phyloP scores from a whole-genome alignment of 805 yeast species.

The Saturnispora silvae region DNA sequence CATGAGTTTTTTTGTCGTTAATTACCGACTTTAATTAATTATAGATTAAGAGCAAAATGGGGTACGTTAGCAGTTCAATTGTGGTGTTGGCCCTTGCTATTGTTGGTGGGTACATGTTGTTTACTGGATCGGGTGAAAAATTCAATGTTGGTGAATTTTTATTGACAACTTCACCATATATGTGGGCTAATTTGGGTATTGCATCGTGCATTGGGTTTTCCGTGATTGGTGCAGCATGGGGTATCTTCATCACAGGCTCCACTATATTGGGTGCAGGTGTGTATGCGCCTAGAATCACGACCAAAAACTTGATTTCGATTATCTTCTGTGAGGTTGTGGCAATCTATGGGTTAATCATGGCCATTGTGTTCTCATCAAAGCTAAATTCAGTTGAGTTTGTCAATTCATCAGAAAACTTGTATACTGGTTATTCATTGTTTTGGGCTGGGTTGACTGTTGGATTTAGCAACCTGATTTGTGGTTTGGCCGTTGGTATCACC shows the following conservation, averaged over 20 bases:
- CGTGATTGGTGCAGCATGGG: slow-evolving; percentile 99
- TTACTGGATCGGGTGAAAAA: slow-evolving; percentile 85
- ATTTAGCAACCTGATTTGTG: slow-evolving; percentile 84
- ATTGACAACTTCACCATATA: slow-evolving; percentile 79
- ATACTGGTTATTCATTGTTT: slow-evolving; percentile 89
- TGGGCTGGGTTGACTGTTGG: slow-evolving; percentile 99
- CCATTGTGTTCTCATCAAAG: slow-evolving; percentile 92
- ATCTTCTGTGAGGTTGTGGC: slow-evolving; percentile 99
- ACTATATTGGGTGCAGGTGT: slow-evolving; percentile 97
- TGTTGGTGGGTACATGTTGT: slow-evolving; percentile 40
- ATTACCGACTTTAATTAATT: not conserved
- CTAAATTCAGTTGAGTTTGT: slow-evolving; percentile 58
- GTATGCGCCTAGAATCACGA: slow-evolving; percentile 92
- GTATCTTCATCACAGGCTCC: slow-evolving; percentile 91
- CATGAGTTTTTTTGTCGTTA: not conserved
- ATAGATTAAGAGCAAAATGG: not conserved
- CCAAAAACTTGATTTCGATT: slow-evolving; percentile 90
- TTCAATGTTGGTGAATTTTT: slow-evolving; percentile 88
- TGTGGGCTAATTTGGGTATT: slow-evolving; percentile 94
- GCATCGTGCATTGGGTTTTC: slow-evolving; percentile 85
- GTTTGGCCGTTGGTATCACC: slow-evolving; percentile 93
- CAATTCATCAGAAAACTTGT: slow-evolving; percentile 72
- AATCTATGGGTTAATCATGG: slow-evolving; percentile 93
- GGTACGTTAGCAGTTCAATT: not conserved
- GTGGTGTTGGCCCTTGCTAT: slow-evolving; percentile 8